Conservation (phyloP, 2,329 filamentous ascomycete genomes). For the Pyricularia pennisetigena region DNA sequence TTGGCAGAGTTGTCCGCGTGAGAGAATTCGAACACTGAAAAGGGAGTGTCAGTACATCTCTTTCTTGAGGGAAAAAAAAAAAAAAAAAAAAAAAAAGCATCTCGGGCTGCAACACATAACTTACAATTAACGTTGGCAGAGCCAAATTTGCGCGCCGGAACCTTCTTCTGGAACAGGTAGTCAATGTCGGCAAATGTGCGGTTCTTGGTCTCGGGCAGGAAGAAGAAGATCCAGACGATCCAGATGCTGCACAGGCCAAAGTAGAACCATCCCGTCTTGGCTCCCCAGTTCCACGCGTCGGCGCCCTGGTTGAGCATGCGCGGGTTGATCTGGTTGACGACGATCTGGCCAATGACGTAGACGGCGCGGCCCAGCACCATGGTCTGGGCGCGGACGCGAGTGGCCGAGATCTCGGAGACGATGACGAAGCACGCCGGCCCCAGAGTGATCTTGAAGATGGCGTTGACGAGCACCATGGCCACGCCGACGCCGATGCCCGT, state of each 20-base stretch:
- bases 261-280: slow-evolving; percentile 33
- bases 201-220: slow-evolving; percentile 33
- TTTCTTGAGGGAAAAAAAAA: not conserved
- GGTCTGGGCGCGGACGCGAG: slow-evolving; percentile 33
- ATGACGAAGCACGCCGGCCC: slow-evolving; percentile 36
- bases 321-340: slow-evolving; percentile 26
- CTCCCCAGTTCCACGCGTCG: slow-evolving; percentile 25
- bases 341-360: slow-evolving; percentile 34
- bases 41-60: not conserved
- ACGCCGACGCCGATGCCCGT: slow-evolving; percentile 11
- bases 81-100: not conserved
- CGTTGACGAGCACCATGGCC: slow-evolving; percentile 7
- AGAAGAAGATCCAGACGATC: slow-evolving; percentile 38
- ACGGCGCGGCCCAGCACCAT: slow-evolving; percentile 31
- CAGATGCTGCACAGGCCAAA: slow-evolving; percentile 29
- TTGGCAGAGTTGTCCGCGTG: not conserved
- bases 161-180: slow-evolving; percentile 30
- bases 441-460: slow-evolving; percentile 14
- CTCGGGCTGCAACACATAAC: no score
- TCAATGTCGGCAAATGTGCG: slow-evolving; percentile 37
- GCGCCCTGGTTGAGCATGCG: slow-evolving; percentile 23
- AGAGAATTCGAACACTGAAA: not conserved
- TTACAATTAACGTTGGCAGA: not conserved
- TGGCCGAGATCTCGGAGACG: slow-evolving; percentile 36
- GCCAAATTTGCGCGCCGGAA: slow-evolving; percentile 23